phyloP scores from a whole-genome alignment of 345 rosid genomes.

The Gossypium sturtianum region DNA sequence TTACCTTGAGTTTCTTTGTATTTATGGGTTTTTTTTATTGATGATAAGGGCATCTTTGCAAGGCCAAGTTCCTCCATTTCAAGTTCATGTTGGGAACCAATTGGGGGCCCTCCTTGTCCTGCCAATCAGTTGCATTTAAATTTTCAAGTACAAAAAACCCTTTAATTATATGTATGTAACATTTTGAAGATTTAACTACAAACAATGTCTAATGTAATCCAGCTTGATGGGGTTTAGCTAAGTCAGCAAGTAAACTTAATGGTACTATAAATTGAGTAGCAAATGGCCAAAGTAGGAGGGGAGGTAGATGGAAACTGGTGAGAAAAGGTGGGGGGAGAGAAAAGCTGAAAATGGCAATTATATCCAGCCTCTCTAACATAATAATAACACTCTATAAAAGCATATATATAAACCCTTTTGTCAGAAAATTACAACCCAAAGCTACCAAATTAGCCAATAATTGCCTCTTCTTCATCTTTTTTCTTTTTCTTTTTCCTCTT shows the following conservation, averaged over 20 bases:
- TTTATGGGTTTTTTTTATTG: neutral
- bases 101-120: neutral
- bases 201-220: neutral
- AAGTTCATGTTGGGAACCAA: neutral
- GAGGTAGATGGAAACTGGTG: neutral
- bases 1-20: neutral
- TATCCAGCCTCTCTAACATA: conserved; percentile 11
- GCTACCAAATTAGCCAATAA: conserved; percentile 36
- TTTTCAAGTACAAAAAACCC: neutral
- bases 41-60: neutral
- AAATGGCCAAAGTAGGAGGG: neutral
- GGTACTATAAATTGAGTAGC: neutral
- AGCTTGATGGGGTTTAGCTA: neutral
- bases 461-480: conserved; percentile 3
- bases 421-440: conserved; percentile 32
- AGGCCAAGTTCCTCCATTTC: conserved; percentile 7
- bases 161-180: neutral
- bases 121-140: neutral
- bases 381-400: conserved; percentile 8
- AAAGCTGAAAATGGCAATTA: conserved; percentile 13
- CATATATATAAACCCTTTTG: conserved; percentile 23
- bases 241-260: neutral
- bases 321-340: neutral
- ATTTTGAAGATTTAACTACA: neutral
- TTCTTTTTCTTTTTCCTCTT: neutral